Conservation (phyloP, 2,329 filamentous ascomycete species). For the Nemania abortiva region DNA sequence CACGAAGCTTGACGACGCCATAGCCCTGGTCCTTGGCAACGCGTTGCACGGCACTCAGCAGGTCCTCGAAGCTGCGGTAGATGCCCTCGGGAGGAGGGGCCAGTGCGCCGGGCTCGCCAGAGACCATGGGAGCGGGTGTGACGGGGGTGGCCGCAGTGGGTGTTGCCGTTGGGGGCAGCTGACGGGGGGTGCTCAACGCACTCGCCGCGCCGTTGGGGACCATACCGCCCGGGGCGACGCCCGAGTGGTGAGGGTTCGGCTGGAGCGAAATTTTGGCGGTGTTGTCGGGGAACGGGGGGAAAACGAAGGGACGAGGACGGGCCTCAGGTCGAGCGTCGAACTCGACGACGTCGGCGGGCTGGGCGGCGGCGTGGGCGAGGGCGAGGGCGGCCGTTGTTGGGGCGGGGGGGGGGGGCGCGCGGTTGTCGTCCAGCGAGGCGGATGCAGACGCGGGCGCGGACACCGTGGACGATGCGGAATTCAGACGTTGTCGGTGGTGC, state of each 20-base stretch:
- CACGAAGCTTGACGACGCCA: constrained; percentile 71
- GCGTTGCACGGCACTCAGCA: constrained; percentile 68
- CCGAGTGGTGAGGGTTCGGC: constrained; percentile 51
- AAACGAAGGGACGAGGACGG: constrained; percentile 40
- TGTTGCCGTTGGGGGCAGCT: constrained; percentile 39
- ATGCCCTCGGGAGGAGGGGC: constrained; percentile 71
- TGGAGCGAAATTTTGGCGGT: constrained; percentile 54
- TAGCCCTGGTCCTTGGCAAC: constrained; percentile 73
- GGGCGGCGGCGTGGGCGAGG: constrained; percentile 12
- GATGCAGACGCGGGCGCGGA: constrained; percentile 36
- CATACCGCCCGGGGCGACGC: constrained; percentile 50
- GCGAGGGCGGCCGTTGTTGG: constrained; percentile 11
- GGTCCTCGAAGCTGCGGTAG: constrained; percentile 69
- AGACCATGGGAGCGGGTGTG: constrained; percentile 46
- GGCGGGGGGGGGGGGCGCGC: constrained; percentile 30
- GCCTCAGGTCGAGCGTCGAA: constrained; percentile 40
- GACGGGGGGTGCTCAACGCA: constrained; percentile 49
- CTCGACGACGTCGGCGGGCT: constrained; percentile 29
- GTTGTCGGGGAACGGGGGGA: constrained; percentile 41
- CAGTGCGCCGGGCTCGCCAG: constrained; percentile 53
- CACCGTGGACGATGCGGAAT: constrained; percentile 42
- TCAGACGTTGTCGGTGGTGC: constrained; percentile 44
- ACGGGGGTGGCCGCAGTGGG: constrained; percentile 42
- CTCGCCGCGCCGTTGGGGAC: constrained; percentile 49
- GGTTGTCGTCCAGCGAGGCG: constrained; percentile 33